Conservation (phyloP, 2,329 filamentous ascomycete species). For the Sporothrix schenckii region DNA sequence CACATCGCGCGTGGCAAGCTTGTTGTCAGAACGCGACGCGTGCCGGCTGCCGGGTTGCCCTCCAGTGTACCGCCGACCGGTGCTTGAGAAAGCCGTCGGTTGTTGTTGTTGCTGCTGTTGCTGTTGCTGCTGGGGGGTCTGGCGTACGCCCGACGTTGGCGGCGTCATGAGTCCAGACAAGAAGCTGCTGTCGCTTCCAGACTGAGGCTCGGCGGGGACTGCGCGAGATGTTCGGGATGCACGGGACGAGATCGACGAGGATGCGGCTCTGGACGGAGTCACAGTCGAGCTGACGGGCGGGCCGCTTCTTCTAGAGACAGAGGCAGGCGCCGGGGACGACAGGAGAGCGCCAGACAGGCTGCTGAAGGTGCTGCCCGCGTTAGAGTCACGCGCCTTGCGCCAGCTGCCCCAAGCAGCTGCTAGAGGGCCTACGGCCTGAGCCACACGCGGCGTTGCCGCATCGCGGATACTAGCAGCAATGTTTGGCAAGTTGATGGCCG, state of each 20-base stretch:
- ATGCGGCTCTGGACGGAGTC: slow-evolving; percentile 64
- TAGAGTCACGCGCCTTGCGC: slow-evolving; percentile 68
- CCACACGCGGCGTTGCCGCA: slow-evolving; percentile 78
- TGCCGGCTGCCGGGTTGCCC: slow-evolving; percentile 51
- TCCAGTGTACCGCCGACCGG: slow-evolving; percentile 60
- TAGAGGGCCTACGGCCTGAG: slow-evolving; percentile 73
- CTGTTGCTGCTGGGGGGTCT: slow-evolving; percentile 49
- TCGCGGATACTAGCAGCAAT: slow-evolving; percentile 71
- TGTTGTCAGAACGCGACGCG: slow-evolving; percentile 45
- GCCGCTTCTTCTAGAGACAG: slow-evolving; percentile 34
- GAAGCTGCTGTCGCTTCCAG: slow-evolving; percentile 55
- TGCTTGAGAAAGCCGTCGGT: slow-evolving; percentile 64
- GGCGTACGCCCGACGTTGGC: slow-evolving; percentile 73
- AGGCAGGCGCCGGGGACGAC: slow-evolving; percentile 43
- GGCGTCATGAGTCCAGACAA: slow-evolving; percentile 85
- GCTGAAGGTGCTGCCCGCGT: slow-evolving; percentile 42
- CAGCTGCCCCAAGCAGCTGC: slow-evolving; percentile 97
- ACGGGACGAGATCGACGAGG: slow-evolving; percentile 52
- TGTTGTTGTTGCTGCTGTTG: slow-evolving; percentile 43
- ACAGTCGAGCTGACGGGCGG: slow-evolving; percentile 45
- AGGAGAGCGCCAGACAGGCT: slow-evolving; percentile 54
- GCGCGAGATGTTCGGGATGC: slow-evolving; percentile 53
- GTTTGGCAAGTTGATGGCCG: slow-evolving; percentile 67
- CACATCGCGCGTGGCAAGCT: slow-evolving; percentile 42
- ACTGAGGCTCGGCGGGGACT: slow-evolving; percentile 48